Evolutionary conservation across 139 green algal genomes (phyloP).

Genomic region (Deuterostichococcus epilithicus): DNA sequence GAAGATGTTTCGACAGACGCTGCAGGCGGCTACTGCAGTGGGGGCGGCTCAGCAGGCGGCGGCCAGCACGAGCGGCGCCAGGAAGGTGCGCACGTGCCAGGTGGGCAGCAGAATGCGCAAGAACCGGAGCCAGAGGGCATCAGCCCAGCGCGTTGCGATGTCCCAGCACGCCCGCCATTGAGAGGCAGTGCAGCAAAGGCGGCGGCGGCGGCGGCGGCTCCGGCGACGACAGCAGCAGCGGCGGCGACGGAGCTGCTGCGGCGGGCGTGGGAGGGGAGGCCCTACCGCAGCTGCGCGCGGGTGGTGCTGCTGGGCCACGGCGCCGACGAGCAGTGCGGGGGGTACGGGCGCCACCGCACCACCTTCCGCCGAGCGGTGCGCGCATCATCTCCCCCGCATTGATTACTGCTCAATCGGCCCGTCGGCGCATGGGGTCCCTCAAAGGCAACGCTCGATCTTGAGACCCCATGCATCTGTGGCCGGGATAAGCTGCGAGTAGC

Average conservation of each 20-base stretch:
- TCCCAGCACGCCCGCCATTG: no score
- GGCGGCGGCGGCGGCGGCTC: background rate
- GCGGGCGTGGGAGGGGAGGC: background rate
- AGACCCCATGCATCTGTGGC: no score
- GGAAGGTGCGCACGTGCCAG: no score
- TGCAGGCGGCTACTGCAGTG: background rate
- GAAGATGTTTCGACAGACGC: background rate
- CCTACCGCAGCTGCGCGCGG: constrained; percentile 51
- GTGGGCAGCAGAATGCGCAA: no score
- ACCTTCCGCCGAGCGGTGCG: constrained; percentile 38
- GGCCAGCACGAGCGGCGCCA: background rate
- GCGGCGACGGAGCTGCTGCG: background rate
- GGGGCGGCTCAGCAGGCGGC: constrained; percentile 2
- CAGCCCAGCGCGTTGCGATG: no score
- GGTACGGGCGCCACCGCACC: constrained; percentile 91
- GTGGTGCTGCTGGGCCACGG: constrained; percentile 89
- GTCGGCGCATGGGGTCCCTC: no score
- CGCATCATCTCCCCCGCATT: background rate
- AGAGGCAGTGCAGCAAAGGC: no score
- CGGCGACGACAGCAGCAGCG: background rate
- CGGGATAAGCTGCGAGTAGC: no score
- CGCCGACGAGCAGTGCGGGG: constrained; percentile 89
- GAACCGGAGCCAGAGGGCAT: no score
- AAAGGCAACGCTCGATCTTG: no score
- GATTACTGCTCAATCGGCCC: constrained; percentile 30